These are phyloP conservation scores for Hirschfeldia incana DNA, from an alignment of 345 rosid genomes.

Conservation along the genomic window DNA sequence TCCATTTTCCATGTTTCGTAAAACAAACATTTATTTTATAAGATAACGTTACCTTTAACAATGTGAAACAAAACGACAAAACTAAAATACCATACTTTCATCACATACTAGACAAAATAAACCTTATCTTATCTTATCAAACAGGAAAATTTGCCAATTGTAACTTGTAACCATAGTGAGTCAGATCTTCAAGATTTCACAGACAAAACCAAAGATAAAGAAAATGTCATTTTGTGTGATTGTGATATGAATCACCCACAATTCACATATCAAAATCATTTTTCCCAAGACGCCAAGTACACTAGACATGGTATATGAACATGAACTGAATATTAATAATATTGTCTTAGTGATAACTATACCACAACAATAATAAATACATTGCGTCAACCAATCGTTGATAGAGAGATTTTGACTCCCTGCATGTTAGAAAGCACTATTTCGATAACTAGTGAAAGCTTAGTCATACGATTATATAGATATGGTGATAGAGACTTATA, in stretches of 20 bases:
- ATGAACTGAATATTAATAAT: background rate
- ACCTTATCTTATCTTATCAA: constrained; percentile 27
- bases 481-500: background rate
- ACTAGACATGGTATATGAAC: background rate
- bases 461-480: background rate
- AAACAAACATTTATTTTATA: background rate
- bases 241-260: background rate
- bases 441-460: background rate
- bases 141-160: background rate
- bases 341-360: background rate
- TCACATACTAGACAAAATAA: background rate
- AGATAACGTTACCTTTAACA: constrained; percentile 1
- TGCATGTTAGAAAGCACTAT: background rate
- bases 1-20: background rate
- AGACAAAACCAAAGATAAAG: background rate
- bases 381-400: background rate
- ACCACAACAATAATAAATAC: background rate
- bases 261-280: background rate
- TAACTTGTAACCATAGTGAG: constrained; percentile 6
- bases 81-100: background rate
- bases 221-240: background rate
- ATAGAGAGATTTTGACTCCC: background rate
- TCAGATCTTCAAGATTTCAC: background rate
- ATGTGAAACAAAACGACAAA: constrained; percentile 27
- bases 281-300: background rate